Conservation (phyloP, 352 stramenopile species). For the Phytophthora citrophthora region DNA sequence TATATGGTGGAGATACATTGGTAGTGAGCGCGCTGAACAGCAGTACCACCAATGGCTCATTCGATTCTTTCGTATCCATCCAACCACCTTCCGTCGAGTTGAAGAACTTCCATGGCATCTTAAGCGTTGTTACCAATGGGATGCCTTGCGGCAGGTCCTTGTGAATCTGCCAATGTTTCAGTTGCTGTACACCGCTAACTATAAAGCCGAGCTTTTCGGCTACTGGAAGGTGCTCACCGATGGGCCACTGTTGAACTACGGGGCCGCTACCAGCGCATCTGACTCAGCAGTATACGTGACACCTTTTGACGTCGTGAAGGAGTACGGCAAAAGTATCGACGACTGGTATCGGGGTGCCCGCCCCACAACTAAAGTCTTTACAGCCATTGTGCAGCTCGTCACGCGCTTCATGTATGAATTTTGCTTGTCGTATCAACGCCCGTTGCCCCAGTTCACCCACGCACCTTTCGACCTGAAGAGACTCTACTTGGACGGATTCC, state of each 20-base stretch:
- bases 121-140: slow-evolving; percentile 90
- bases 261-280: slow-evolving; percentile 27
- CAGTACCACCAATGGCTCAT: slow-evolving; percentile 86
- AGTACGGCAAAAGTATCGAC: slow-evolving; percentile 91
- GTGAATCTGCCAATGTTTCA: slow-evolving; percentile 93
- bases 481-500: slow-evolving; percentile 75
- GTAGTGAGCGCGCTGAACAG: slow-evolving; percentile 70
- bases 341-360: slow-evolving; percentile 83
- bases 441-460: slow-evolving; percentile 79
- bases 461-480: slow-evolving; percentile 74
- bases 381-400: slow-evolving; percentile 79
- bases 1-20: slow-evolving; percentile 89
- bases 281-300: slow-evolving; percentile 56
- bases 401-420: slow-evolving; percentile 93
- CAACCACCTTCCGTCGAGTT: slow-evolving; percentile 79
- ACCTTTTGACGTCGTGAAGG: slow-evolving; percentile 93
- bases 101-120: slow-evolving; percentile 94
- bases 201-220: slow-evolving; percentile 90
- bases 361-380: slow-evolving; percentile 79
- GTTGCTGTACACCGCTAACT: slow-evolving; percentile 90
- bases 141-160: slow-evolving; percentile 85
- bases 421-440: slow-evolving; percentile 72
- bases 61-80: slow-evolving; percentile 83
- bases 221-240: slow-evolving; percentile 92
- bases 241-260: slow-evolving; percentile 67